These are phyloP conservation scores for Pyronema omphalodes DNA, from an alignment of 495 filamentous ascomycete species.

Conservation along the genomic window DNA sequence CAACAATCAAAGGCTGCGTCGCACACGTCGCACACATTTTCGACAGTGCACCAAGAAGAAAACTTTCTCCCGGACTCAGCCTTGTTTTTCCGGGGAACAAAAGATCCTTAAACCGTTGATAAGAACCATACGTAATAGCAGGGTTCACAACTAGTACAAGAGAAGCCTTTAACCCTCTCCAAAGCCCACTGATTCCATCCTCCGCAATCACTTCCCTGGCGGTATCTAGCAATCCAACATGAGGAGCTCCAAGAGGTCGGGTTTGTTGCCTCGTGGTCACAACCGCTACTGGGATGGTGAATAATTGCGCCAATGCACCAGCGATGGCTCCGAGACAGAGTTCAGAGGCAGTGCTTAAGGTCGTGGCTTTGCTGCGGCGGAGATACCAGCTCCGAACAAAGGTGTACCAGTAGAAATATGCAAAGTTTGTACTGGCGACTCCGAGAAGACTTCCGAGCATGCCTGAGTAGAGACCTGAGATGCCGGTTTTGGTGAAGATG, in stretches of 20 bases:
- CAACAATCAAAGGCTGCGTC: conserved; percentile 93
- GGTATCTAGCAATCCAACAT: conserved; percentile 76
- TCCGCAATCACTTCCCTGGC: conserved; percentile 79
- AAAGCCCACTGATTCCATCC: conserved; percentile 76
- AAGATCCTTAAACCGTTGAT: conserved; percentile 67
- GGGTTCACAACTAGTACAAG: conserved; percentile 93
- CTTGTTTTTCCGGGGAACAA: conserved; percentile 61
- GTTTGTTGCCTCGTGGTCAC: conserved; percentile 94
- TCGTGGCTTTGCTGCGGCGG: conserved; percentile 40
- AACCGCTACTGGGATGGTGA: conserved; percentile 90
- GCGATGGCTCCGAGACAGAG: conserved; percentile 72
- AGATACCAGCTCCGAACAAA: conserved; percentile 69
- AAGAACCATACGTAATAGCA: conserved; percentile 94
- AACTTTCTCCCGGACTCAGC: conserved; percentile 74
- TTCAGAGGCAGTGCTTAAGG: conserved; percentile 69
- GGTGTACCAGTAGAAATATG: conserved; percentile 99
- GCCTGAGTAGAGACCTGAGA: conserved; percentile 71
- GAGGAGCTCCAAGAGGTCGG: conserved; percentile 53
- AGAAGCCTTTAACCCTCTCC: conserved; percentile 91
- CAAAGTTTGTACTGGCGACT: conserved; percentile 94
- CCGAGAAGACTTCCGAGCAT: conserved; percentile 73
- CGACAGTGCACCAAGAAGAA: conserved; percentile 83
- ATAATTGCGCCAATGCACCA: conserved; percentile 82
- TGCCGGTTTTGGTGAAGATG: conserved; percentile 66
- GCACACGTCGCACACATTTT: conserved; percentile 82